These are phyloP conservation scores for Avena eriantha DNA, from an alignment of 176 grass and related monocot species.

Conservation along the genomic window DNA sequence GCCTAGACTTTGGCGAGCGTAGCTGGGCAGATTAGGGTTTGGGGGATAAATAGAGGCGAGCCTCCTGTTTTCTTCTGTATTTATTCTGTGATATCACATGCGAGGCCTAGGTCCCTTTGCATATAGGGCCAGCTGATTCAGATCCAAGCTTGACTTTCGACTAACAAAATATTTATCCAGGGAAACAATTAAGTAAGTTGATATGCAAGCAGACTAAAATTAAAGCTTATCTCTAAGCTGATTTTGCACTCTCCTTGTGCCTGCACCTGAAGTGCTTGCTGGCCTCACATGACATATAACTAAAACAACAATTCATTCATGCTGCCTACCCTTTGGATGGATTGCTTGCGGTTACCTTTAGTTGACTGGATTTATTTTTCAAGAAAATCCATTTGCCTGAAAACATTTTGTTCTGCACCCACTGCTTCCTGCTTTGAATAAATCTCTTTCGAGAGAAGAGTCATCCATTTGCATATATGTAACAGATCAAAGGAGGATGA, in stretches of 20 bases:
- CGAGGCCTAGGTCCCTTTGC: not conserved
- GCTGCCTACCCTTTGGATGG: not conserved
- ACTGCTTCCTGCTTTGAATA: not conserved
- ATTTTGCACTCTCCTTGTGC: not conserved
- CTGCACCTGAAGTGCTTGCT: not conserved
- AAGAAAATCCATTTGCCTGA: slow-evolving; percentile 28
- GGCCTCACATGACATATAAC: not conserved
- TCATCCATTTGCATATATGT: slow-evolving; percentile 29
- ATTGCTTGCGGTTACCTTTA: slow-evolving; percentile 5
- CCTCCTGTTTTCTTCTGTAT: not conserved
- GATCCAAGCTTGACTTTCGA: not conserved
- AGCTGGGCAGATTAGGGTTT: not conserved
- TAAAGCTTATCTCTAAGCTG: not conserved
- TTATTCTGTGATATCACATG: not conserved
- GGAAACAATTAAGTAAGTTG: not conserved
- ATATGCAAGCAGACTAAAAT: not conserved
- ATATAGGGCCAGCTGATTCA: not conserved
- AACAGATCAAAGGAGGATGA: slow-evolving; percentile 68
- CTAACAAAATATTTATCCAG: not conserved
- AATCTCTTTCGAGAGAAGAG: not conserved
- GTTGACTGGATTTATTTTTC: slow-evolving; percentile 22
- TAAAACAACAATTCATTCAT: not conserved
- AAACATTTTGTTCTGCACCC: not conserved
- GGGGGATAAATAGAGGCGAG: not conserved
- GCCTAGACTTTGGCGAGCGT: not conserved